Base-by-base conservation (phyloP, 148 eudicot genomes). In the Vaccinium macrocarpon region DNA sequence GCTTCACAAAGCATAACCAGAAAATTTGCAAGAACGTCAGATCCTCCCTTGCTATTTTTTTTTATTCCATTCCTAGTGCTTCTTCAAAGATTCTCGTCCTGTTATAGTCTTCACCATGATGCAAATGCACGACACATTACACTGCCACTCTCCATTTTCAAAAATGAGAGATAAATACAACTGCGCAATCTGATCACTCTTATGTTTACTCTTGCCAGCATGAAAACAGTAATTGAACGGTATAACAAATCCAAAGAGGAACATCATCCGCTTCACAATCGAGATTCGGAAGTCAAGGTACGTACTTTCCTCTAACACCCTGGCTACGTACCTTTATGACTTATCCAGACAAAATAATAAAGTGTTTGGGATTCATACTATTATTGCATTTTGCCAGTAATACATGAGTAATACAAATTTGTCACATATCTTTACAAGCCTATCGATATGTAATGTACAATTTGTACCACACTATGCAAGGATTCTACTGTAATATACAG, bases 211-310 rank as follows among this genome's bases (percentile, higher is more conserved):
- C 66, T 27, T 89, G 76, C 79, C 93, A 95, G 98, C 88, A 91
- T 90, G 96, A 88, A 90, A 88, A 87, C 98, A 49, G 86, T 92
- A 13, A 92, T 91, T 57, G 93, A 90, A 21, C 87, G 92, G 79
- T 95, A 93, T 84, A 88, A 86, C 52, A 91, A 89, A 86, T 80
- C 91, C 8, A 92, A 87, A 86, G 95, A 89, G 51, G 93, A 86
- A 82, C 82, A 85, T 61, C 61, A 86, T 59, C 93, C 86, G 46
- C 85, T 86, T 23, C 85, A 72, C 16, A 86, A 84, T 83, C 87
- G 92, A 64, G 89, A 80, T 8, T 88, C 93, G 27, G 90, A 95
- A 86, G 81, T 89, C 71, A 90, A 91, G 98, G 98, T 95, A 93
- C 51, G 98, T 95, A 93, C 51, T 35, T 84, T 84, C 48, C 25